A percentile compares a stretch with the other conserved stretches of the same genome.
phyloP scores from a whole-genome alignment of 148 eudicot genomes.

The Pharnaceum exiguum region DNA sequence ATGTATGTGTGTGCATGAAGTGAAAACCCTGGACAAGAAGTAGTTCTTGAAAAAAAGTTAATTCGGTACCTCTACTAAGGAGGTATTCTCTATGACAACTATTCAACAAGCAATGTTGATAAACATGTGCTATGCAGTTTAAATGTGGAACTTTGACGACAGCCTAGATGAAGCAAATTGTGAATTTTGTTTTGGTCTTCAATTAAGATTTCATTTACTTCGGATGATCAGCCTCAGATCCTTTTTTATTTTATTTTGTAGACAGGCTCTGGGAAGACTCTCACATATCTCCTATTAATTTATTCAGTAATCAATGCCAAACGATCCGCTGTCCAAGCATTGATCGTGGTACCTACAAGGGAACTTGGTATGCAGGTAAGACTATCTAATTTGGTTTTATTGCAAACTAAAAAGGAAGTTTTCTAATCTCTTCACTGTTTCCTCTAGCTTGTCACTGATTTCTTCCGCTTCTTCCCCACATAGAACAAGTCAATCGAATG shows the following conservation, averaged over 20 bases:
- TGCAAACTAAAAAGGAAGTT: neutral
- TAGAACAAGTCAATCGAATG: too few relatives aligned
- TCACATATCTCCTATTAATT: slow-evolving; percentile 75
- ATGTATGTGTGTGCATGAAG: too few relatives aligned
- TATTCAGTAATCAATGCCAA: slow-evolving; percentile 58
- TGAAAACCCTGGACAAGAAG: neutral
- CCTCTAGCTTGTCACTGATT: too few relatives aligned
- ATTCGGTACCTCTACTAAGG: too few relatives aligned
- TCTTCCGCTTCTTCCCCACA: too few relatives aligned
- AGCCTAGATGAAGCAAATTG: neutral
- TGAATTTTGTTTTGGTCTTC: neutral
- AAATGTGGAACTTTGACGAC: neutral
- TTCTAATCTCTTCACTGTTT: neutral
- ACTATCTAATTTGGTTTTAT: neutral
- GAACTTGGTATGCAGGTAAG: slow-evolving; percentile 98
- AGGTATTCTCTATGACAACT: too few relatives aligned
- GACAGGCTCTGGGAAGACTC: slow-evolving; percentile 99
- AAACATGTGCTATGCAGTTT: too few relatives aligned
- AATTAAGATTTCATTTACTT: neutral
- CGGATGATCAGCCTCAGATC: slow-evolving; percentile 2
- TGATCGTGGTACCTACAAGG: slow-evolving; percentile 87
- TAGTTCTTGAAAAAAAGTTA: too few relatives aligned
- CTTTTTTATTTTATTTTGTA: slow-evolving; percentile 30
- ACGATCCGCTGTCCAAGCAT: slow-evolving; percentile 82
- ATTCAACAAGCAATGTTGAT: too few relatives aligned